Evolutionary conservation across 352 stramenopile species (phyloP), one percentile per base, ranked within the genome.

Genomic region (Phytopythium delawarense): DNA sequence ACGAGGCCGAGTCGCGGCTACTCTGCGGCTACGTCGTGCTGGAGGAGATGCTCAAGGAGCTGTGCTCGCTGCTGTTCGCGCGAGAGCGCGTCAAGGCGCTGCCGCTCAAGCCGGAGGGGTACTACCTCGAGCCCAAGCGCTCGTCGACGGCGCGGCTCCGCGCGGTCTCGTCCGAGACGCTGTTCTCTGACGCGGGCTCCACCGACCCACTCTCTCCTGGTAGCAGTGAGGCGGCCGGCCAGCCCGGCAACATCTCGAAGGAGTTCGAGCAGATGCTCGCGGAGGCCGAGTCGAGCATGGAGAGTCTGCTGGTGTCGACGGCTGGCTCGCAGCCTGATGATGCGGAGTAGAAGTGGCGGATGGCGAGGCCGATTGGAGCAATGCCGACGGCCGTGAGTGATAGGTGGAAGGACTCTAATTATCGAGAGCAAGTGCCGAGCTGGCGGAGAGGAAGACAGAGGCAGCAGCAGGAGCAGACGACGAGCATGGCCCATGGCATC

Each of bases 1-100:
- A 90, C 50, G 84, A 91, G 45, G 70, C 74, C 5, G 79, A 92
- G 56, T 83, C 76, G 32, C 79, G 79, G 8, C 50, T 93, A 37
- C 51, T 95, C 15, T 88, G 81, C 30, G 83, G 79, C 0, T 93
- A 82, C n/a, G 74, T 94, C 28, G 76, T 96, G 37, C 65, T 96
- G 20, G 87, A 96, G 53, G 87, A 96, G 61, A 80, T 96, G 35
- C 62, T 96, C 4, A 94, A 94, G 64, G 87, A 96, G 64, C 72
- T 96, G 2, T 92, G 86, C 53, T 91, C 84, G 12, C 73, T 91
- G 59, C 66, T 94, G 3, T 92, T 94, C 55, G 83, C 84, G 1
- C 82, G 81, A 28, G 84, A 93, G 39, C 81, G 81, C 23, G 78
- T 92, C 28, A 78, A 80, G 42, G 87, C 69, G 21, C 65, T 96